A percentile compares a stretch with the other conserved stretches of the same genome.
phyloP scores from a whole-genome alignment of 2,329 filamentous ascomycete genomes.

The Botryotinia convoluta region DNA sequence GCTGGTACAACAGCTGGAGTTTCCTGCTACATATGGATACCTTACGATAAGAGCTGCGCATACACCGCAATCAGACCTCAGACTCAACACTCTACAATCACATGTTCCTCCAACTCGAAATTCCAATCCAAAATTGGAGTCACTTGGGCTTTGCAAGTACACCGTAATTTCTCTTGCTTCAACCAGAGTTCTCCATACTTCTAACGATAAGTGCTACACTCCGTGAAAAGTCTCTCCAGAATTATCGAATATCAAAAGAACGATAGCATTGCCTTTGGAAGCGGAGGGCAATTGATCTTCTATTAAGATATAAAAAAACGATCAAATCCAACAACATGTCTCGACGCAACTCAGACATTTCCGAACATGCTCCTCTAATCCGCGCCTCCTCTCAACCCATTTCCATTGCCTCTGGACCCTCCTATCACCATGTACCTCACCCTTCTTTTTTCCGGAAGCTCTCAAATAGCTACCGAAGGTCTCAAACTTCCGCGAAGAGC shows the following conservation, averaged over 20 bases:
- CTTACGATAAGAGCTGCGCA: constrained; percentile 9
- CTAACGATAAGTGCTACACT: background rate
- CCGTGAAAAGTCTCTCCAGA: background rate
- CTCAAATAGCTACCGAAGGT: constrained; percentile 14
- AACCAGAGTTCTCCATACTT: background rate
- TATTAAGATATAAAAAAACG: background rate
- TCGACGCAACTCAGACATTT: constrained; percentile 9
- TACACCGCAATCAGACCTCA: constrained; percentile 8
- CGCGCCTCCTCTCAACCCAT: constrained; percentile 12
- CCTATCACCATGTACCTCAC: constrained; percentile 19
- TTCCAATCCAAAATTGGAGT: background rate
- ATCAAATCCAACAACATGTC: constrained; percentile 13
- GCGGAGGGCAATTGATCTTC: background rate
- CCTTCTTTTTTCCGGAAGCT: background rate
- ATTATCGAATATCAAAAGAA: background rate
- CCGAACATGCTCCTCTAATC: constrained; percentile 14
- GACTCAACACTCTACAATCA: background rate
- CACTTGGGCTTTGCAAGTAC: background rate
- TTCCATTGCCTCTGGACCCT: constrained; percentile 10
- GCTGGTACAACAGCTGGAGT: background rate
- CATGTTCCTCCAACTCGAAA: background rate
- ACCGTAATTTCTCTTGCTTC: background rate
- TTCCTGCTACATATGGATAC: constrained; percentile 6
- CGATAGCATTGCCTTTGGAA: background rate
- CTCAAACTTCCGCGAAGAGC: background rate